Evolutionary conservation across 148 eudicot species (phyloP).

Genomic region (Spergularia bocconei): DNA sequence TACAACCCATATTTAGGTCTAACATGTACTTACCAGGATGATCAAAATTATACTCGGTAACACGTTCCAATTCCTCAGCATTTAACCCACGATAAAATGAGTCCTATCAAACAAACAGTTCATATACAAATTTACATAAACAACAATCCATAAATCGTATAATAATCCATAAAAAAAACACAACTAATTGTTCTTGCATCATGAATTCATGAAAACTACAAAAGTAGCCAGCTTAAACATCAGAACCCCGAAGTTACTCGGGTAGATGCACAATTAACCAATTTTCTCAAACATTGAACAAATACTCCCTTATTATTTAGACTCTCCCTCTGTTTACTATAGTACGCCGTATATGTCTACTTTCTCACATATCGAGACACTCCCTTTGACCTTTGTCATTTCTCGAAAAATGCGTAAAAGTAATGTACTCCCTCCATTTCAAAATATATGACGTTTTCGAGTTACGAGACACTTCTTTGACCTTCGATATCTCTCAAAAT

Average conservation of each 20-base stretch:
- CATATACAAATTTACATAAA: not conserved
- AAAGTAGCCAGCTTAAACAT: too few relatives aligned
- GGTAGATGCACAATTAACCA: not conserved
- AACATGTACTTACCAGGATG: constrained; percentile 70
- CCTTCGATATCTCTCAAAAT: too few relatives aligned
- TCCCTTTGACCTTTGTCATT: too few relatives aligned
- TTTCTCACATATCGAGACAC: too few relatives aligned
- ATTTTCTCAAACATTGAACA: not conserved
- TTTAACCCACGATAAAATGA: constrained; percentile 90
- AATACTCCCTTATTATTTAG: too few relatives aligned
- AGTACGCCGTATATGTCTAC: too few relatives aligned
- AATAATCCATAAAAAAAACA: not conserved
- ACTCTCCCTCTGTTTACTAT: too few relatives aligned
- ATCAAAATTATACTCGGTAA: constrained; percentile 92
- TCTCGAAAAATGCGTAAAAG: too few relatives aligned
- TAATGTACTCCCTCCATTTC: too few relatives aligned
- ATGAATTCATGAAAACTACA: not conserved
- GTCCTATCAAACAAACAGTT: constrained; percentile 47
- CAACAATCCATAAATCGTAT: not conserved
- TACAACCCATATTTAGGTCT: not conserved
- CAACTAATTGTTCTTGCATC: not conserved
- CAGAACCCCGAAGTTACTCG: too few relatives aligned
- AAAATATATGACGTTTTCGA: too few relatives aligned
- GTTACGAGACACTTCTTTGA: too few relatives aligned
- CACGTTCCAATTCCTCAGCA: constrained; percentile 71